Conservation (phyloP, 2,329 filamentous ascomycete genomes). For the Scedosporium boydii region DNA sequence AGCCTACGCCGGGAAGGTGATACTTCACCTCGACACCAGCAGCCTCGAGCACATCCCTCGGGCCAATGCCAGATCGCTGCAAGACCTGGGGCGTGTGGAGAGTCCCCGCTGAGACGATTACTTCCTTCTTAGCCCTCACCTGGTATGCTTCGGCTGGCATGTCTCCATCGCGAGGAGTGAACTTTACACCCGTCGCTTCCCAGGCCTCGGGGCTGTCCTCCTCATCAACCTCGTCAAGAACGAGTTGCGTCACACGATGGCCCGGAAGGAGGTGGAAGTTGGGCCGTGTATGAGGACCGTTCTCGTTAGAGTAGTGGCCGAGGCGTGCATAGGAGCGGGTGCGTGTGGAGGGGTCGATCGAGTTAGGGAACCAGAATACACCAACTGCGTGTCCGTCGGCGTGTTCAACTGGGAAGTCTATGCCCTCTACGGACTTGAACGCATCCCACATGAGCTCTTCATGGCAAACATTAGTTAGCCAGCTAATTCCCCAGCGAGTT, state of each 20-base stretch:
- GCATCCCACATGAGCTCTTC: slow-evolving; percentile 10
- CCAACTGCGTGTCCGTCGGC: slow-evolving; percentile 16
- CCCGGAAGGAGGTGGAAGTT: slow-evolving; percentile 11
- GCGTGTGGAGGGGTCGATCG: slow-evolving; percentile 17
- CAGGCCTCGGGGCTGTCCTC: slow-evolving; percentile 3
- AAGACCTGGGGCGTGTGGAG: slow-evolving; percentile 33
- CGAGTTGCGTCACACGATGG: slow-evolving; percentile 9
- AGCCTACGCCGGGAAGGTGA: slow-evolving; percentile 52
- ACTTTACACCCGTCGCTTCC: slow-evolving; percentile 7
- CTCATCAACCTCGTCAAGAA: slow-evolving; percentile 1
- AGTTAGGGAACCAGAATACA: slow-evolving; percentile 22
- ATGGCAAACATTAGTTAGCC: background rate
- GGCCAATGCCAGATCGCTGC: slow-evolving; percentile 31
- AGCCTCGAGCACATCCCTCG: slow-evolving; percentile 20
- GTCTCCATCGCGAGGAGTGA: slow-evolving; percentile 9
- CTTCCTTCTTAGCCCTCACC: slow-evolving; percentile 21
- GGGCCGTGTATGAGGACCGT: background rate
- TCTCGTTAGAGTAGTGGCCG: slow-evolving; percentile 19
- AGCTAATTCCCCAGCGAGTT: background rate
- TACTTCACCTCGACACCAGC: slow-evolving; percentile 40
- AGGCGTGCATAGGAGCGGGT: slow-evolving; percentile 19
- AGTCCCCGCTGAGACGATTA: slow-evolving; percentile 30
- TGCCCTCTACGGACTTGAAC: slow-evolving; percentile 14
- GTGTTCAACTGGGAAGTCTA: slow-evolving; percentile 15
- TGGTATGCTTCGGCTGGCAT: background rate